Evolutionary conservation across 148 eudicot genomes (phyloP).

Genomic region (Silene uniflora): DNA sequence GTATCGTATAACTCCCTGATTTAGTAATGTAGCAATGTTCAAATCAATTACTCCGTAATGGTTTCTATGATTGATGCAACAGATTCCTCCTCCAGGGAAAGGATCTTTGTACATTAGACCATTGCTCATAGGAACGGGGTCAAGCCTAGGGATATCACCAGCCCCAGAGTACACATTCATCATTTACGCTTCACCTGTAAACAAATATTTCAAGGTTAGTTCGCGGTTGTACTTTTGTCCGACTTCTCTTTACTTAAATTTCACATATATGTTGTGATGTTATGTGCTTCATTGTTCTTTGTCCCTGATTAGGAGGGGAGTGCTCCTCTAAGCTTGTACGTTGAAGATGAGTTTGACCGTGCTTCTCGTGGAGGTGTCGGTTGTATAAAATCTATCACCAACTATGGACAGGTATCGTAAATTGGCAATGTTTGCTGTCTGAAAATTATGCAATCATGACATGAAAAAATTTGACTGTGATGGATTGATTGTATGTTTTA

Average conservation of each 20-base stretch:
- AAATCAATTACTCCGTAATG: neutral
- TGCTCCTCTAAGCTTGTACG: conserved; percentile 56
- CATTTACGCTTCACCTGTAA: conserved; percentile 76
- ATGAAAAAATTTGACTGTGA: neutral
- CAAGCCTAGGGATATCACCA: conserved; percentile 63
- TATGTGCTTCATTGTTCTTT: neutral
- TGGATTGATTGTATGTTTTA: neutral
- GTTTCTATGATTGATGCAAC: conserved; percentile 13
- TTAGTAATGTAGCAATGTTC: neutral
- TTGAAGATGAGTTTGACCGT: conserved; percentile 69
- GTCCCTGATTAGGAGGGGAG: conserved; percentile 52
- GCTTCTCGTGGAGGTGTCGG: conserved; percentile 83
- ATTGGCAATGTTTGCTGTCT: neutral
- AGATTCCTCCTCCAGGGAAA: conserved; percentile 90
- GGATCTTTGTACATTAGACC: conserved; percentile 83
- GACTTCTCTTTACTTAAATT: neutral
- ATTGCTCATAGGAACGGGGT: conserved; percentile 75
- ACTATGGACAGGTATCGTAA: conserved; percentile 65
- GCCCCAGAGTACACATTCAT: conserved; percentile 79
- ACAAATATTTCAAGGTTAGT: conserved; percentile 70
- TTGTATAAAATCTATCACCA: conserved; percentile 71
- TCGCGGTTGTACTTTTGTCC: neutral
- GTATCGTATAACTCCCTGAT: too few relatives aligned
- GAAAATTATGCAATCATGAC: neutral
- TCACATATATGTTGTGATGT: neutral